phyloP scores from a whole-genome alignment of 176 grass and related monocot species.

The Oropetium thomaeum region DNA sequence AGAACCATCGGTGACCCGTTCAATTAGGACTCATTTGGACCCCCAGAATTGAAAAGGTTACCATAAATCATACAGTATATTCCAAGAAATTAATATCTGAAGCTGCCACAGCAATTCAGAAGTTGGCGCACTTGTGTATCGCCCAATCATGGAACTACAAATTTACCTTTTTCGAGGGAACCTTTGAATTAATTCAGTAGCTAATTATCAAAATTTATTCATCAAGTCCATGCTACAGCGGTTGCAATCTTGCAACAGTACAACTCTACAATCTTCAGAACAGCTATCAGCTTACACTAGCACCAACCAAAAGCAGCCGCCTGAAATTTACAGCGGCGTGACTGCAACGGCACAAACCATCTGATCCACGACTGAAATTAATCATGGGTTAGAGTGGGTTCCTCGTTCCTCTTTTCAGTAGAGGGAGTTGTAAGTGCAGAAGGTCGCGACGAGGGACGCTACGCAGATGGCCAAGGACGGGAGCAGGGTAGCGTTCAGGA shows the following conservation, averaged over 20 bases:
- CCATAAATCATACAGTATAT: no score
- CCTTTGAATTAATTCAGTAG: background rate
- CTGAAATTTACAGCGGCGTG: slow-evolving; percentile 29
- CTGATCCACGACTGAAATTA: background rate
- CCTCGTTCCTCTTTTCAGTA: slow-evolving; percentile 46
- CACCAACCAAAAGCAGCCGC: background rate
- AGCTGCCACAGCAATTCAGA: background rate
- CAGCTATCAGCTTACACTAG: slow-evolving; percentile 3
- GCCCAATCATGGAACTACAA: no score
- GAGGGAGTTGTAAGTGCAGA: slow-evolving; percentile 62
- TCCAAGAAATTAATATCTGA: background rate
- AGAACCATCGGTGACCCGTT: background rate
- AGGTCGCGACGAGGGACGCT: slow-evolving; percentile 46
- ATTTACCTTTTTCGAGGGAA: no score
- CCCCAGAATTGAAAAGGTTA: no score
- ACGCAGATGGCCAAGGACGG: slow-evolving; percentile 61
- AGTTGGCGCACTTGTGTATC: background rate
- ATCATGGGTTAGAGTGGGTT: background rate
- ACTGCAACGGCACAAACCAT: background rate
- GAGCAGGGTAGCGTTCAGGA: slow-evolving; percentile 63
- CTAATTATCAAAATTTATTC: slow-evolving; percentile 15
- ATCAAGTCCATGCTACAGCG: background rate
- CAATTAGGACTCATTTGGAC: no score
- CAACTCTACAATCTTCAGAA: background rate
- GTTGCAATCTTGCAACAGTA: background rate